Base-by-base conservation (phyloP, 108 stramenopile species). In the Stephanodiscus minutulus region DNA sequence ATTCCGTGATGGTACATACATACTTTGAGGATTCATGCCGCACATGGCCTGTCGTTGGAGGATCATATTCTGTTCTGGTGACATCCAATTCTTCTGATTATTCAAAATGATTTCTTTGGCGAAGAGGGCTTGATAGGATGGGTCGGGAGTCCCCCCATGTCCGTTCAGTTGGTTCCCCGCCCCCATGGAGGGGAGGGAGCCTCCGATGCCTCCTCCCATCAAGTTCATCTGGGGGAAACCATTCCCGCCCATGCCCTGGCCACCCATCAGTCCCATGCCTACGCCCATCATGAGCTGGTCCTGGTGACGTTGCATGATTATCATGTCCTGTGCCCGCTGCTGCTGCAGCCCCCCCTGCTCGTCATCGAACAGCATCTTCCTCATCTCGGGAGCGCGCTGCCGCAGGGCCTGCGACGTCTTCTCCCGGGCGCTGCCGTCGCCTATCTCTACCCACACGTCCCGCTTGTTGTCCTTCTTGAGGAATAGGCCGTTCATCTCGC, bases 311-410 rank as follows among this genome's bases (percentile, higher is more conserved):
- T 44, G 70, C 70, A 71, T 81, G 74, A 60, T 81, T 65, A 71
- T 81, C 79, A 60, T 81, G 66, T 41, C 82, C 63, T 35, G 25
- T 49, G 60, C 49, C 46, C 57, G 59, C 28, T 47, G 48, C n/a
- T 50, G 59, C 28, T 56, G 61, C 47, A 56, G 72, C 27, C 55
- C 70, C 27, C 55, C 70, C 46, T 68, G 77, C 56, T 91, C 90
- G 15, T 77, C 70, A 37, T 87, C 84, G 37, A 87, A 84, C 49
- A 91, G 50, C 11, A 88, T 78, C 72, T 85, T 87, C 33, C 86
- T 82, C 88, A 91, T 91, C 64, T 88, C 87, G 11, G 88, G 90
- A 52, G 88, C 90, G 35, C 88, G 76, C 67, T 91, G 87, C 31
- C 78, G 60, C 36, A 79, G 39, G 3, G 78, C 78, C 20, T 73